Evolutionary conservation across 2,329 filamentous ascomycete species (phyloP).

Genomic region (Fusarium paranaense): DNA sequence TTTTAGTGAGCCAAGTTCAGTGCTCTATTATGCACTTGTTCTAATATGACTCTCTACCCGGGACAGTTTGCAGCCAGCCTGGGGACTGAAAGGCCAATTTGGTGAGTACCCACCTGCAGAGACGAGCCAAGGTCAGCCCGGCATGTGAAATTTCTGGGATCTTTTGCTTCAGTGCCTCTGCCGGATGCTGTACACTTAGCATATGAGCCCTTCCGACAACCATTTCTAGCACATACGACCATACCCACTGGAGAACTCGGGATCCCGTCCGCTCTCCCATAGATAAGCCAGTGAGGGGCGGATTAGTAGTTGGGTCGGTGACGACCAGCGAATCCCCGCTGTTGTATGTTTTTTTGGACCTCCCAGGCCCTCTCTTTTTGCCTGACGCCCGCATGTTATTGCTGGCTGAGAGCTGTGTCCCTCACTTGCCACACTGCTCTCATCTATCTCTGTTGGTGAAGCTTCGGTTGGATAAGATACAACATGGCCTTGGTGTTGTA

Average conservation of each 20-base stretch:
- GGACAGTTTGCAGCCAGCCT: neutral
- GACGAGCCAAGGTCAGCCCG: neutral
- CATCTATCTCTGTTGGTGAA: fast-evolving
- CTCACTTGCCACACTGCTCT: neutral
- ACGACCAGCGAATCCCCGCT: neutral
- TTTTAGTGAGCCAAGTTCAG: neutral
- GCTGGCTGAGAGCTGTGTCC: neutral
- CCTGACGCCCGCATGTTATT: neutral
- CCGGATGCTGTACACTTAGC: neutral
- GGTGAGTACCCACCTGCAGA: neutral
- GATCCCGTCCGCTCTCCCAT: neutral
- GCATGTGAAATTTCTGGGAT: neutral
- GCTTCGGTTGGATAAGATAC: neutral
- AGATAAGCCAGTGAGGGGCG: neutral
- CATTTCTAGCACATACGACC: neutral
- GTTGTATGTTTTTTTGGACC: neutral
- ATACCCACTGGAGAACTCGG: neutral
- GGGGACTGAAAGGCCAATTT: neutral
- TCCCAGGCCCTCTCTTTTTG: neutral
- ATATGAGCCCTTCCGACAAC: neutral
- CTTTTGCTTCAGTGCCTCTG: neutral
- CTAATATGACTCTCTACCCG: neutral
- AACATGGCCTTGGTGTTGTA: neutral
- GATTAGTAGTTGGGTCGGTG: neutral
- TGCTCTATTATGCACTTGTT: neutral